Conservation (phyloP, 2,329 filamentous ascomycete genomes). For the Orbilia javanica region DNA sequence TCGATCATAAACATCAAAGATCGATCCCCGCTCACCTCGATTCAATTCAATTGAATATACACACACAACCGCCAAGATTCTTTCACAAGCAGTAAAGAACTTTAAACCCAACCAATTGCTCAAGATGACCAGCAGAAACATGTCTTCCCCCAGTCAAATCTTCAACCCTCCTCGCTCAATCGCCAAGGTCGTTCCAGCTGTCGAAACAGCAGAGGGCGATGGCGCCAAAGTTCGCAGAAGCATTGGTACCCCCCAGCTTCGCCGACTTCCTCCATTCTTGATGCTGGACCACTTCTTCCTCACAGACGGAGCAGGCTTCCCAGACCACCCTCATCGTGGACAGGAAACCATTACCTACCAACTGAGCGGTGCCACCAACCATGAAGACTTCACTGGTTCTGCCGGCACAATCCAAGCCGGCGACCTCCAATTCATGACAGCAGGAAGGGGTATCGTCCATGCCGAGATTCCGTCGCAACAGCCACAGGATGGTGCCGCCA, state of each 20-base stretch:
- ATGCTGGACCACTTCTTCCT: slow-evolving; percentile 96
- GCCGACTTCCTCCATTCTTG: slow-evolving; percentile 90
- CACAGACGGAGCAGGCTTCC: slow-evolving; percentile 84
- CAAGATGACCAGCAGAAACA: slow-evolving; percentile 53
- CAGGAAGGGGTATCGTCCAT: slow-evolving; percentile 90
- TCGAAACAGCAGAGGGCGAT: slow-evolving; percentile 87
- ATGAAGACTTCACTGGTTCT: slow-evolving; percentile 91
- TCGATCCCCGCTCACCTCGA: no score
- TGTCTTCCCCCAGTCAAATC: slow-evolving; percentile 45
- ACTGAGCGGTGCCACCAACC: slow-evolving; percentile 85
- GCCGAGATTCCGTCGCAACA: slow-evolving; percentile 92
- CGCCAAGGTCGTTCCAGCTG: slow-evolving; percentile 83
- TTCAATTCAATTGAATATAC: not conserved
- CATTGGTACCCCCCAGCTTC: slow-evolving; percentile 84
- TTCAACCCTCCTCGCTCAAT: slow-evolving; percentile 75
- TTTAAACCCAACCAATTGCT: slow-evolving; percentile 26
- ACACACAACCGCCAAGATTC: slow-evolving; percentile 33
- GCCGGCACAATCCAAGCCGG: slow-evolving; percentile 84
- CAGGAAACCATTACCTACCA: slow-evolving; percentile 94
- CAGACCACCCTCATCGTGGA: slow-evolving; percentile 82
- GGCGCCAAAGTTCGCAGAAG: slow-evolving; percentile 88
- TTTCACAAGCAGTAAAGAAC: slow-evolving; percentile 29
- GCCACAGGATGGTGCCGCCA: slow-evolving; percentile 77
- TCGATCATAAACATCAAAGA: not conserved
- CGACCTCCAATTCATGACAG: slow-evolving; percentile 99